Evolutionary conservation across 768 basidiomycete species (phyloP), one percentile per base, ranked within the genome.

Genomic region (Boletus speciosus): DNA sequence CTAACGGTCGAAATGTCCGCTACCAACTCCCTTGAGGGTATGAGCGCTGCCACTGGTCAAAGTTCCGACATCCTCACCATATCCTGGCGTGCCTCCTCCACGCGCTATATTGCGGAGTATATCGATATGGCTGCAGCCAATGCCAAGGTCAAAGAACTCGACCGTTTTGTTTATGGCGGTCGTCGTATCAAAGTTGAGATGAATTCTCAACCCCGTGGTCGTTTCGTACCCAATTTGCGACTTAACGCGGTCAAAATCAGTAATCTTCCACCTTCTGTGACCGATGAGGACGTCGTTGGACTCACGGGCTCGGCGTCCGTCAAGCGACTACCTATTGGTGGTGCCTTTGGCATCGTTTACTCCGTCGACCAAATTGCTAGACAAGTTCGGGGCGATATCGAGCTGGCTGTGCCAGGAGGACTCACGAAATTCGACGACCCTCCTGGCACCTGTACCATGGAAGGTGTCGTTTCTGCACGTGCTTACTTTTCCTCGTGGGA

Each of bases 51-150:
- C 9, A 59, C 68, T 3, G 57, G 57, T 5, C 68, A 67, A 3
- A 70, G 72, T 29, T 42, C 65, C 5, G 71, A 81, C 12, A 69
- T 74, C 36, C 61, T 85, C 47, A 75, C 74, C 0, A 73, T 85
- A 41, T 76, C 74, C 11, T 87, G 84, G 81, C 72, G 66, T 6
- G 66, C 69, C 1, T 82, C 83, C 2, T 79, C 77, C n/a, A 61
- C 62, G 5, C 66, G 74, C 2, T 76, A 78, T 54, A 57, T 79
- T n/a, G 82, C 73, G 1, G 73, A 70, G 4, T 86, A 79, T 56
- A 6, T 47, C 5, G 65, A 67, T 55, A 3, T 52, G 6, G 42
- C 55, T 8, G 34, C 58, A 4, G 69, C 65, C 37, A 49, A 42
- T 7, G 58, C 53, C 25, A 78, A 76, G 58, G 73, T 71, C 5